Conservation (phyloP, 768 basidiomycete species). For the Termitomyces sp. region DNA sequence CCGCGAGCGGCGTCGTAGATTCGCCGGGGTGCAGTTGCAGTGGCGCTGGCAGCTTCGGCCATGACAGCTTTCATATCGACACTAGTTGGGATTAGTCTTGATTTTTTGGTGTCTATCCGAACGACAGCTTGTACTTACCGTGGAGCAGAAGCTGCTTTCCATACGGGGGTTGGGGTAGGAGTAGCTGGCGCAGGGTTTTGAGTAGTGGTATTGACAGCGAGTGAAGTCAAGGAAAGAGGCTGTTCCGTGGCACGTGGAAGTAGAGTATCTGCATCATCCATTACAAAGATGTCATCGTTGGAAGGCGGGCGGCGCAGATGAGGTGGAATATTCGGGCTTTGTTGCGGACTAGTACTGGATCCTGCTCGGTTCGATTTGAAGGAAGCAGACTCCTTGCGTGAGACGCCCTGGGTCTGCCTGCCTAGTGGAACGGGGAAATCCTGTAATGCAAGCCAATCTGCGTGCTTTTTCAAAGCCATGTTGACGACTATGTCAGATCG, state of each 20-base stretch:
- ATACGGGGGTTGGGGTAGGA: constrained; percentile 32
- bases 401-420: constrained; percentile 22
- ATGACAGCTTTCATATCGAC: constrained; percentile 86
- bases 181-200: constrained; percentile 1
- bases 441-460: constrained; percentile 68
- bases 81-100: constrained; percentile 34
- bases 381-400: constrained; percentile 19
- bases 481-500: constrained; percentile 54
- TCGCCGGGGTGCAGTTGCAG: constrained; percentile 9
- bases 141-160: constrained; percentile 50
- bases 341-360: constrained; percentile 25
- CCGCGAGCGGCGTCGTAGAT: constrained; percentile 3
- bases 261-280: constrained; percentile 62
- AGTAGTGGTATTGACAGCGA: neutral
- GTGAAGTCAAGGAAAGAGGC: constrained; percentile 13
- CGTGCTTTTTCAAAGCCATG: constrained; percentile 56
- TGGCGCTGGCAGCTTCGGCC: constrained; percentile 54
- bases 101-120: constrained; percentile 1
- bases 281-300: constrained; percentile 73
- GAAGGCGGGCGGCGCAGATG: constrained; percentile 32
- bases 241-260: constrained; percentile 23
- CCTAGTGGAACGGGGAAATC: constrained; percentile 66
- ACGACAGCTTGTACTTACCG: constrained; percentile 38
- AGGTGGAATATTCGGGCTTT: constrained; percentile 19
- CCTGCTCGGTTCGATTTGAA: constrained; percentile 15